A percentile compares a stretch with the other conserved stretches of the same genome.
Evolutionary conservation across 805 yeast genomes (phyloP).

Genomic region (Ogataea parapolymorpha): DNA sequence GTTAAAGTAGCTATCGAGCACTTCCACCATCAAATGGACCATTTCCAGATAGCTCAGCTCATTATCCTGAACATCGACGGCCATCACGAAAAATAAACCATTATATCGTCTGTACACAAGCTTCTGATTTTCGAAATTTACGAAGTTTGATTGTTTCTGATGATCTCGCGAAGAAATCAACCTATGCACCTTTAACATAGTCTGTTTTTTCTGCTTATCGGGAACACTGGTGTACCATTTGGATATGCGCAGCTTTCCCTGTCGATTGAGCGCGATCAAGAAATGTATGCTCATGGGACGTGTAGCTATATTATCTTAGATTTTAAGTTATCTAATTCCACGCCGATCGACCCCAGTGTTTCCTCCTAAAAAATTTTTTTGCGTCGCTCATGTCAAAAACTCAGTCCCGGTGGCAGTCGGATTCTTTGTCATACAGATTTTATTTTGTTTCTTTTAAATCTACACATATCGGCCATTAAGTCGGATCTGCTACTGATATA

Average conservation of each 20-base stretch:
- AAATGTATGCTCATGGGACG: constrained; percentile 69
- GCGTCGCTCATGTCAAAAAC: constrained; percentile 8
- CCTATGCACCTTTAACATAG: constrained; percentile 68
- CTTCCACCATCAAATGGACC: constrained; percentile 84
- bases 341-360: constrained; percentile 6
- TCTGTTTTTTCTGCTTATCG: constrained; percentile 43
- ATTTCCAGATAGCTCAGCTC: constrained; percentile 81
- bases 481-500: not conserved
- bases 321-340: not conserved
- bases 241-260: constrained; percentile 85
- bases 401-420: not conserved
- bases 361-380: not conserved
- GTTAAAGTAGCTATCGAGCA: constrained; percentile 79
- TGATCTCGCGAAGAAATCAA: constrained; percentile 80
- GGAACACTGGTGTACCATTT: constrained; percentile 57
- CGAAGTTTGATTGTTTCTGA: constrained; percentile 55
- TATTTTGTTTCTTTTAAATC: constrained; percentile 8
- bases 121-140: constrained; percentile 52
- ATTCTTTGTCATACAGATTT: constrained; percentile 3
- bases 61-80: constrained; percentile 75
- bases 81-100: constrained; percentile 83
- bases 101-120: constrained; percentile 88
- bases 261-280: constrained; percentile 80
- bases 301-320: not conserved
- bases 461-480: not conserved